Conservation (phyloP, 306 rosid genomes). For the Fragaria ananassa region DNA sequence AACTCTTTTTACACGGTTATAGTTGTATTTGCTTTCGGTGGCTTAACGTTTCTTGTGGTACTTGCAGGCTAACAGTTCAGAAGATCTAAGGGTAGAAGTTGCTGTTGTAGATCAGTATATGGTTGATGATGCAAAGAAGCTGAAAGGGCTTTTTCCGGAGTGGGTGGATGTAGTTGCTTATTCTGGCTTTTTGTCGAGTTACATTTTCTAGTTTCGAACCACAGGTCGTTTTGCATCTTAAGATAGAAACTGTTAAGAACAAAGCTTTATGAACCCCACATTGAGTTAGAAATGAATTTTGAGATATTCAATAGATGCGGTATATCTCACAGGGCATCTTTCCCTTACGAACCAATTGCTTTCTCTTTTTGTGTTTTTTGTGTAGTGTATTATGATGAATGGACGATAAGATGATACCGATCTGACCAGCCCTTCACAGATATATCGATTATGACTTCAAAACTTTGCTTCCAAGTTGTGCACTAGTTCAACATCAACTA, state of each 20-base stretch:
- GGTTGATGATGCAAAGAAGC: conserved; percentile 55
- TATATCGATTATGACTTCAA: too few species aligned
- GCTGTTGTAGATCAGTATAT: conserved; percentile 81
- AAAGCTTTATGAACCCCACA: not conserved
- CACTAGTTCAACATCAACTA: too few species aligned
- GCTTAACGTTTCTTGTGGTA: not conserved
- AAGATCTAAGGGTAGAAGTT: conserved; percentile 68
- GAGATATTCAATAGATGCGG: not conserved
- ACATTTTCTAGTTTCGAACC: conserved; percentile 33
- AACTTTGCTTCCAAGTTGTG: too few species aligned
- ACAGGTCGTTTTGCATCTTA: not conserved
- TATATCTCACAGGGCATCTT: not conserved
- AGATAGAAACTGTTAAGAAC: not conserved
- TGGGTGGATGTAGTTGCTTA: conserved; percentile 80
- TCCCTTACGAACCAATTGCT: not conserved
- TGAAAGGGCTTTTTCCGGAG: conserved; percentile 72
- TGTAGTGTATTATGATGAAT: too few species aligned
- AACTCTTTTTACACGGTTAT: not conserved
- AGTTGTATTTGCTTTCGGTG: conserved; percentile 6
- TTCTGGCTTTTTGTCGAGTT: conserved; percentile 73
- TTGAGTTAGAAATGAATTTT: not conserved
- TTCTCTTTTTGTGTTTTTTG: not conserved
- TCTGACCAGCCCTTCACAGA: too few species aligned
- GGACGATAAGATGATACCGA: too few species aligned
- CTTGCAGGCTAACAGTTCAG: conserved; percentile 61